Percentiles rank a stretch among this genome's conserved stretches.
phyloP scores from a whole-genome alignment of 441 rosid genomes.

The Populus hybrid region DNA sequence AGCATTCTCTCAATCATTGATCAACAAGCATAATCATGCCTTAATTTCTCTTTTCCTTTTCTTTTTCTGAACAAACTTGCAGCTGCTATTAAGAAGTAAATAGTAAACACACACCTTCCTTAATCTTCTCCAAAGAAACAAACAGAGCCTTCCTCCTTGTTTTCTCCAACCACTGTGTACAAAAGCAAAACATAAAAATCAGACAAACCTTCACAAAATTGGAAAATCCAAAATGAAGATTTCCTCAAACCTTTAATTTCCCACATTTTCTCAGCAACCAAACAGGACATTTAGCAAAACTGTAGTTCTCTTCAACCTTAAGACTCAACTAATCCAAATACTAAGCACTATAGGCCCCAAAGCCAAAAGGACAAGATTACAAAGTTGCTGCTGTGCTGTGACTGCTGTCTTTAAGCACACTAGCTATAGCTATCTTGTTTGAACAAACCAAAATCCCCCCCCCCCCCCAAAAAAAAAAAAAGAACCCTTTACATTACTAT shows the following conservation, averaged over 20 bases:
- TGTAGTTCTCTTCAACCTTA: neutral
- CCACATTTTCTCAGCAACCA: neutral
- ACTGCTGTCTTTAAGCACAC: no score
- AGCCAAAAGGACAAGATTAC: no score
- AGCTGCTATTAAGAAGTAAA: constrained; percentile 8
- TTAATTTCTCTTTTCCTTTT: neutral
- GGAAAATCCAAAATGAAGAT: neutral
- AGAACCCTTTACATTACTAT: neutral
- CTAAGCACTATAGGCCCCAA: no score
- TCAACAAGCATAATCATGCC: no score
- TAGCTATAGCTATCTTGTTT: no score
- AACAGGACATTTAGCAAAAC: neutral
- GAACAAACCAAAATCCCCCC: neutral
- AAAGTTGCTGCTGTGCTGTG: no score
- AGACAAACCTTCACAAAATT: constrained; percentile 3
- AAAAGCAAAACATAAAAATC: constrained; percentile 8
- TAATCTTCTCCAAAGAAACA: constrained; percentile 86
- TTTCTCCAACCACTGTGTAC: constrained; percentile 78
- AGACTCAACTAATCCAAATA: neutral
- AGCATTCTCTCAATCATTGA: no score
- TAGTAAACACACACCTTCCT: constrained; percentile 56
- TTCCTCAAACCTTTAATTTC: neutral
- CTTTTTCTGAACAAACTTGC: neutral
- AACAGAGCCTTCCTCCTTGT: constrained; percentile 83
- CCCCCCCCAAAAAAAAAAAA: neutral